Evolutionary conservation across 1,139 yeast species (phyloP), one percentile per base, ranked within the genome.

Genomic region (Suhomyces coccinellae): DNA sequence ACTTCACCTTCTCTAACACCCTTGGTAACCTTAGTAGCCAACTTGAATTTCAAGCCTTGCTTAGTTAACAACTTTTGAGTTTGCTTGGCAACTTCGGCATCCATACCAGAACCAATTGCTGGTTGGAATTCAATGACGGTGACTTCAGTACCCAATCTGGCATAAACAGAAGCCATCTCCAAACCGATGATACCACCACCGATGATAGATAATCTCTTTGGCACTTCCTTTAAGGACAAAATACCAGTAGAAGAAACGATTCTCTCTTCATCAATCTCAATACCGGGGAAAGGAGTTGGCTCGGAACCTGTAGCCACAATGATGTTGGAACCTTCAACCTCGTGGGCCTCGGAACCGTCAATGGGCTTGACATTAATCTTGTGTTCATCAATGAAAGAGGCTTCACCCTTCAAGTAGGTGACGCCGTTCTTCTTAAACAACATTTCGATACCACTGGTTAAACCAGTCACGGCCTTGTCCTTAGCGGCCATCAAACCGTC

Each of bases 151-250:
- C 99, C 99, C 60, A 95, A 77, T 73, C 99, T 84, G 48, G 95
- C 75, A 86, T 95, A 95, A 41, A 95, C 99, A 31, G 98, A 90
- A 53, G 97, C 99, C 97, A 95, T 93, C 77, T 95, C 99, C 59
- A 95, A 82, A 64, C 99, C 99, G 66, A 95, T 95, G 73, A 95
- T 93, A 79, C 99, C 99, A 73, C 97, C 99, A 68, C 99, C 99
- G 61, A 95, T 93, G 71, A 95, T 83, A 57, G 95, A 85, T 63
- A 95, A 63, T 67, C 81, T 84, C 79, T 95, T 89, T 68, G 99
- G 97, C 52, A 90, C 80, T 71, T 91, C 97, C 68, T 81, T 80
- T 59, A 95, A 79, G 36, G 85, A 72, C 48, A 95, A 75, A 48
- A 90, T 88, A 61, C 99, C 99, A 41, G 99, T 95, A 27, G 97